These are phyloP conservation scores for Cornus florida DNA, from an alignment of 148 eudicot genomes.

Conservation along the genomic window DNA sequence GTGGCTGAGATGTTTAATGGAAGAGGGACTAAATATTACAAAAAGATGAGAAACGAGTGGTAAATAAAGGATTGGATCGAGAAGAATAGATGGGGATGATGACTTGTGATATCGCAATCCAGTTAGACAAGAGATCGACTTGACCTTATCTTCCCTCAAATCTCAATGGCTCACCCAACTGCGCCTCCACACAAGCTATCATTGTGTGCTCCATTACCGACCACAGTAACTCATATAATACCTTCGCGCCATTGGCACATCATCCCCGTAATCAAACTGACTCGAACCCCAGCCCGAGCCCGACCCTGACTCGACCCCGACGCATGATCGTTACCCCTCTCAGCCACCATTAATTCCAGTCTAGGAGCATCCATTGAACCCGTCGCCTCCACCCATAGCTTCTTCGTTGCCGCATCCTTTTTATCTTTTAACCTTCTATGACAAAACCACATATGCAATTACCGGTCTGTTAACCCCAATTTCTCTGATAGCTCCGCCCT, in stretches of 20 bases:
- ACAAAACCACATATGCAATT: no score
- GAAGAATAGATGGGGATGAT: no score
- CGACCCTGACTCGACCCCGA: constrained; percentile 35
- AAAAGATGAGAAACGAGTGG: no score
- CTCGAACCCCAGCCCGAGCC: constrained; percentile 38
- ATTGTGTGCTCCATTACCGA: constrained; percentile 28
- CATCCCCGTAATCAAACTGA: constrained; percentile 24
- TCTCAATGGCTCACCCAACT: constrained; percentile 42
- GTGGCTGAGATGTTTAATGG: no score
- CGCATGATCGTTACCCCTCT: constrained; percentile 34
- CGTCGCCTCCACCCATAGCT: constrained; percentile 18
- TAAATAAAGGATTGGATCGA: no score
- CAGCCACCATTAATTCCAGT: constrained; percentile 32
- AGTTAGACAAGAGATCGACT: no score
- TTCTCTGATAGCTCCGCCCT: constrained; percentile 34
- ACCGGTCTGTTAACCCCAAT: no score
- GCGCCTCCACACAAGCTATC: constrained; percentile 54
- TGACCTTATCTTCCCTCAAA: constrained; percentile 34
- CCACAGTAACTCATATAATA: constrained; percentile 31
- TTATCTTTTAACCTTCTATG: no score
- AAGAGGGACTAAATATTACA: no score
- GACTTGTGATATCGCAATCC: no score
- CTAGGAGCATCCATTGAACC: constrained; percentile 23
- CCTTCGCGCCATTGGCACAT: constrained; percentile 31
- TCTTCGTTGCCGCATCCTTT: constrained; percentile 12